Evolutionary conservation across 2,329 filamentous ascomycete genomes (phyloP).

Genomic region (Penicillium concentricum): DNA sequence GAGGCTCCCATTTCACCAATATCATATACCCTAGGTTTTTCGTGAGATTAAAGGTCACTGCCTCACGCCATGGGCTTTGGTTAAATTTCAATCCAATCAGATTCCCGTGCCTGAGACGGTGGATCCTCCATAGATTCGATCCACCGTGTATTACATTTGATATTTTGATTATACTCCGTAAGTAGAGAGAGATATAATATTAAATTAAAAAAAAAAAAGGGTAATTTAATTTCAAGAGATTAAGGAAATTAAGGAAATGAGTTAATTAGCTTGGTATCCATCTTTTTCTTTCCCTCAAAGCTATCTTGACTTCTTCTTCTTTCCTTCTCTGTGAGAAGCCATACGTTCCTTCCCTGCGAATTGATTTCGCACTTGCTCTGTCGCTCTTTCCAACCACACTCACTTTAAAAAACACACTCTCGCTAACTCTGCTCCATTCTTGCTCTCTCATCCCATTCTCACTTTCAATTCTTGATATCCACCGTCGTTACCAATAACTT

Average conservation of each 20-base stretch:
- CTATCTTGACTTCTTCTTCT: constrained; percentile 8
- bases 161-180: background rate
- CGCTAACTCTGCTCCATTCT: background rate
- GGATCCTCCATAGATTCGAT: background rate
- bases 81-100: background rate
- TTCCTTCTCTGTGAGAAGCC: constrained; percentile 14
- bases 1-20: background rate
- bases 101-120: constrained; percentile 1
- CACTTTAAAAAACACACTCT: background rate
- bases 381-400: constrained; percentile 5
- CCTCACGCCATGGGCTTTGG: background rate
- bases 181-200: background rate
- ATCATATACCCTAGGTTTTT: background rate
- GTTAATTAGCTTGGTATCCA: background rate
- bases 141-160: constrained; percentile 1
- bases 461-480: constrained; percentile 6
- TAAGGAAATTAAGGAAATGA: background rate
- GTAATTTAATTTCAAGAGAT: constrained; percentile 5
- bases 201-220: background rate
- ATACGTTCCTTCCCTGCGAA: constrained; percentile 30
- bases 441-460: constrained; percentile 3
- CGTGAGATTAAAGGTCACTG: constrained; percentile 8
- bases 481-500: constrained; percentile 6
- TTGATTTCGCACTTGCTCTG: constrained; percentile 35
- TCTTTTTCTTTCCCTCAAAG: constrained; percentile 14